phyloP scores from a whole-genome alignment of 345 rosid species.

The Ricinus communis region DNA sequence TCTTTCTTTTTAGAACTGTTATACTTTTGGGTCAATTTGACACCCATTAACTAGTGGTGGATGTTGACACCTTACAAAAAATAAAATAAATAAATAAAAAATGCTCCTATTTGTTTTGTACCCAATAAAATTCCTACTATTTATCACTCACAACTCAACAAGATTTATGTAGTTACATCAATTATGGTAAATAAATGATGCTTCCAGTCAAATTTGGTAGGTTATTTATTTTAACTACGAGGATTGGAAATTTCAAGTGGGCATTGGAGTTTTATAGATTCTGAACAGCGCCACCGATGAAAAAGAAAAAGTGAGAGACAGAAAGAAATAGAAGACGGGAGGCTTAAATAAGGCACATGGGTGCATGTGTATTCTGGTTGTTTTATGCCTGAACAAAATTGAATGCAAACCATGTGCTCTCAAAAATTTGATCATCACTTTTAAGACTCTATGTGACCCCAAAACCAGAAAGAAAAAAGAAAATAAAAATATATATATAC shows the following conservation, averaged over 20 bases:
- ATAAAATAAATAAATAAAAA: background rate
- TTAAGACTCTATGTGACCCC: background rate
- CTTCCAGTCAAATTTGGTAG: slow-evolving; percentile 1
- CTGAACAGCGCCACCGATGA: slow-evolving; percentile 8
- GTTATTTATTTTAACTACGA: background rate
- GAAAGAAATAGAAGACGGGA: background rate
- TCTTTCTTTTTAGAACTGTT: background rate
- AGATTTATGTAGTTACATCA: no score
- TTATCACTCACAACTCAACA: background rate
- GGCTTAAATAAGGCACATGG: slow-evolving; percentile 42
- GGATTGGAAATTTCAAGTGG: background rate
- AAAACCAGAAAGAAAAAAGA: no score
- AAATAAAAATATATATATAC: no score
- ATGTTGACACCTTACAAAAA: background rate
- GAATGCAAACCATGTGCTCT: slow-evolving; percentile 35
- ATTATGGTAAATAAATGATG: background rate
- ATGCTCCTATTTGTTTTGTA: background rate
- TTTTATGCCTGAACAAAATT: slow-evolving; percentile 30
- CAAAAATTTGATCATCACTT: slow-evolving; percentile 4
- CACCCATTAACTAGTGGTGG: slow-evolving; percentile 1
- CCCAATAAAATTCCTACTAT: background rate
- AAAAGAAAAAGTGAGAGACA: slow-evolving; percentile 1
- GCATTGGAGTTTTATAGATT: background rate
- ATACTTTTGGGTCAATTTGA: background rate
- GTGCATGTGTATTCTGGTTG: slow-evolving; percentile 34